A percentile compares a stretch with the other conserved stretches of the same genome.
Evolutionary conservation across 106 monocot genomes (phyloP).

Genomic region (Dendrobium chrysotoxum): DNA sequence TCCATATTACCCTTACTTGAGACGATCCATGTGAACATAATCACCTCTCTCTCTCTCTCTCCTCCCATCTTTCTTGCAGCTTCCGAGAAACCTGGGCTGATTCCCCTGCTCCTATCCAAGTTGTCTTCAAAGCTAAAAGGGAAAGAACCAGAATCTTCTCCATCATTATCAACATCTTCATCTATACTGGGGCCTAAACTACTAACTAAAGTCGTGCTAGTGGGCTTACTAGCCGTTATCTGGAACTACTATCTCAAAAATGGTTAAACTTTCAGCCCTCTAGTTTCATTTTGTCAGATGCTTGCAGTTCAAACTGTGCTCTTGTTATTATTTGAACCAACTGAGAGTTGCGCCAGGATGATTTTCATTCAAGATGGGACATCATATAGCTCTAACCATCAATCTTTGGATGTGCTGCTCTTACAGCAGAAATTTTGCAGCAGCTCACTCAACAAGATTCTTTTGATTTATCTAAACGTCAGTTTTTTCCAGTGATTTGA

Average conservation of each 20-base stretch:
- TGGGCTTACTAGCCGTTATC: conserved; percentile 38
- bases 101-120: conserved; percentile 41
- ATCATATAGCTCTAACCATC: neutral
- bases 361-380: no score
- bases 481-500: neutral
- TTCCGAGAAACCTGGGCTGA: conserved; percentile 24
- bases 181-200: conserved; percentile 27
- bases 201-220: conserved; percentile 41
- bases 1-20: no score
- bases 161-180: conserved; percentile 16
- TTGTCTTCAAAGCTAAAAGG: conserved; percentile 37
- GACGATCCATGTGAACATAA: neutral
- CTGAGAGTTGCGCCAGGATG: neutral
- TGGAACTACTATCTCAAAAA: conserved; percentile 46
- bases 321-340: neutral
- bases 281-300: neutral
- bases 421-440: neutral
- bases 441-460: neutral
- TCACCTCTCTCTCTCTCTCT: neutral
- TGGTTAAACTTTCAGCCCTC: neutral
- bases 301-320: neutral
- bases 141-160: conserved; percentile 2
- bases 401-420: neutral
- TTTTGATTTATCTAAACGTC: neutral
- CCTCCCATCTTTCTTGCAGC: conserved; percentile 18